Evolutionary conservation across 805 yeast species (phyloP).

Genomic region (Lipomyces chichibuensis): DNA sequence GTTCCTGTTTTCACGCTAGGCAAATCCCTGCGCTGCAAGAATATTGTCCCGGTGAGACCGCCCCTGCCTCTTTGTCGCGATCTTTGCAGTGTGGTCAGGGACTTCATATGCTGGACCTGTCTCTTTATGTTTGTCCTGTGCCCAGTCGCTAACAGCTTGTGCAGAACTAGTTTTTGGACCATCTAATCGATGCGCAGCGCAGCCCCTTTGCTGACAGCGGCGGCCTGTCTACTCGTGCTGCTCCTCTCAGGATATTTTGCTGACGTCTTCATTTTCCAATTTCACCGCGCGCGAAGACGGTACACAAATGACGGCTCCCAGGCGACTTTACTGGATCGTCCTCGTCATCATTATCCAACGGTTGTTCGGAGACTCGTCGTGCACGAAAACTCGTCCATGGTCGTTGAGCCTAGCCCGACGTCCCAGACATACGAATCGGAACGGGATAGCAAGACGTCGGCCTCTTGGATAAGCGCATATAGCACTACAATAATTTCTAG

Average conservation of each 20-base stretch:
- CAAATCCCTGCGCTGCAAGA: background rate
- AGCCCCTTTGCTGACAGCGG: background rate
- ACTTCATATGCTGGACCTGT: background rate
- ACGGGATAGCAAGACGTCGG: background rate
- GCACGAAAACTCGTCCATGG: constrained; percentile 21
- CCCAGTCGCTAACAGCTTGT: background rate
- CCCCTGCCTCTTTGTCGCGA: background rate
- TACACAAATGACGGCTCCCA: constrained; percentile 7
- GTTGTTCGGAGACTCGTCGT: constrained; percentile 19
- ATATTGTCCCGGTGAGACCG: constrained; percentile 3
- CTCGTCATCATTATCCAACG: constrained; percentile 17
- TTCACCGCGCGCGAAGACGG: constrained; percentile 10
- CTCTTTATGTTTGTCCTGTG: background rate
- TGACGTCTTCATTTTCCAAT: constrained; percentile 4
- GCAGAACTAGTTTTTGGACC: background rate
- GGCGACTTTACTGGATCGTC: constrained; percentile 12
- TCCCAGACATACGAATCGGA: background rate
- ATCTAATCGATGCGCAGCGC: constrained; percentile 3
- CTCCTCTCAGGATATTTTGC: background rate
- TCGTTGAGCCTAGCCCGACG: background rate
- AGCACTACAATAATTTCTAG: background rate
- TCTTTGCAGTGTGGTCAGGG: background rate
- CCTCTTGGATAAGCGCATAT: background rate
- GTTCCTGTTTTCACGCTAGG: background rate
- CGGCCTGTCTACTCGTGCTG: background rate